phyloP scores from a whole-genome alignment of 2,329 filamentous ascomycete species.

The Colletotrichum tamarilloi region DNA sequence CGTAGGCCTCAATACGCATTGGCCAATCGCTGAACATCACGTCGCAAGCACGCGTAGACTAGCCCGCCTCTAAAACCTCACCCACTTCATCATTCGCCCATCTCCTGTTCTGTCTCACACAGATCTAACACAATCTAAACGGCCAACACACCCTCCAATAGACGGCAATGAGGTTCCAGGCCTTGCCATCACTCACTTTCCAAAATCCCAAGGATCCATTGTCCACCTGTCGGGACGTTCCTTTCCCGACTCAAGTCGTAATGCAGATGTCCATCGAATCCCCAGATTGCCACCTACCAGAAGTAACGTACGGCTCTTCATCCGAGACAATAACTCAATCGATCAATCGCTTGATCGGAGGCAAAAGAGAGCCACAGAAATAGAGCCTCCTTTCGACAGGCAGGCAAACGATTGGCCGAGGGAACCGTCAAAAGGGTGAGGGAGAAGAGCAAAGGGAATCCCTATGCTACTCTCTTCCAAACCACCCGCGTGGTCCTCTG shows the following conservation, averaged over 20 bases:
- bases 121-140: neutral
- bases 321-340: neutral
- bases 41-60: neutral
- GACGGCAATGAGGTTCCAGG: neutral
- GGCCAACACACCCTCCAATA: neutral
- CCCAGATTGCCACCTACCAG: neutral
- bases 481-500: neutral
- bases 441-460: neutral
- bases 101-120: neutral
- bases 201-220: neutral
- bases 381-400: neutral
- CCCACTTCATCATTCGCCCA: neutral
- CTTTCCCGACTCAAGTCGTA: neutral
- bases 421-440: neutral
- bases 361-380: neutral
- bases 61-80: neutral
- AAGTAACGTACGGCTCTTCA: neutral
- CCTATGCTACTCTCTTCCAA: neutral
- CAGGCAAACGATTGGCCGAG: neutral
- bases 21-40: slow-evolving; percentile 23
- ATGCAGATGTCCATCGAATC: neutral
- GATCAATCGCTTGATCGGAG: neutral
- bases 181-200: neutral
- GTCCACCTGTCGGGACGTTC: neutral
- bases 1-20: neutral